Evolutionary conservation across 2,329 filamentous ascomycete genomes (phyloP).

Genomic region (Didymella pomorum): DNA sequence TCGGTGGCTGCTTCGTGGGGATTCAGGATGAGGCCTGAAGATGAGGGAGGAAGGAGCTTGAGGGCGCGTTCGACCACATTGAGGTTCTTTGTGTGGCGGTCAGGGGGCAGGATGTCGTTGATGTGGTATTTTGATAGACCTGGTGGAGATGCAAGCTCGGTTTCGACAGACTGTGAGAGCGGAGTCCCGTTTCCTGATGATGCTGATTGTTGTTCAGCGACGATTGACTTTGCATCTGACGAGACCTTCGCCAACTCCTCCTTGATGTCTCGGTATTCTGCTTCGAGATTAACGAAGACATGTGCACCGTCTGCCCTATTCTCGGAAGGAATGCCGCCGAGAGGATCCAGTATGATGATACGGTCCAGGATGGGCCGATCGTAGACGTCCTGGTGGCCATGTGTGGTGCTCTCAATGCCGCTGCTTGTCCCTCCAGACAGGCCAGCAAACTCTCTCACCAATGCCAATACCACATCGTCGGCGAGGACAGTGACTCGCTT

Average conservation of each 20-base stretch:
- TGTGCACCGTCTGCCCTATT: constrained; percentile 69
- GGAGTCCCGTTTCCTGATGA: constrained; percentile 52
- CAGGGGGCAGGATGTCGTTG: constrained; percentile 24
- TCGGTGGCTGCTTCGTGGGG: constrained; percentile 78
- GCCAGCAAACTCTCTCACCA: constrained; percentile 79
- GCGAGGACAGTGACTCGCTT: constrained; percentile 58
- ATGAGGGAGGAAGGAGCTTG: constrained; percentile 78
- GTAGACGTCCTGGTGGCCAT: constrained; percentile 17
- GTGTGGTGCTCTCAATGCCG: constrained; percentile 17
- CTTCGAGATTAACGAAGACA: constrained; percentile 91
- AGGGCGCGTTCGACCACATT: constrained; percentile 74
- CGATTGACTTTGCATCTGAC: constrained; percentile 20
- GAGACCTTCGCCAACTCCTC: constrained; percentile 61
- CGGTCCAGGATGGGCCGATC: constrained; percentile 70
- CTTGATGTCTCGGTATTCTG: constrained; percentile 79
- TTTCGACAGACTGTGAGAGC: constrained; percentile 54
- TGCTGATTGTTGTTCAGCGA: constrained; percentile 16
- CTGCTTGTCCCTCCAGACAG: constrained; percentile 54
- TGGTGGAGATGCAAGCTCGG: constrained; percentile 30
- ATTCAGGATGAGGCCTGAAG: constrained; percentile 88
- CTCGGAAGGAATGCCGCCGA: constrained; percentile 81
- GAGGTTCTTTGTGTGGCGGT: constrained; percentile 73
- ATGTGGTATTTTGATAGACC: constrained; percentile 30
- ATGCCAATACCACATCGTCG: constrained; percentile 74
- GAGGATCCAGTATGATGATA: constrained; percentile 85